Conservation (phyloP, 106 monocot genomes). For the Chionographis japonica region DNA sequence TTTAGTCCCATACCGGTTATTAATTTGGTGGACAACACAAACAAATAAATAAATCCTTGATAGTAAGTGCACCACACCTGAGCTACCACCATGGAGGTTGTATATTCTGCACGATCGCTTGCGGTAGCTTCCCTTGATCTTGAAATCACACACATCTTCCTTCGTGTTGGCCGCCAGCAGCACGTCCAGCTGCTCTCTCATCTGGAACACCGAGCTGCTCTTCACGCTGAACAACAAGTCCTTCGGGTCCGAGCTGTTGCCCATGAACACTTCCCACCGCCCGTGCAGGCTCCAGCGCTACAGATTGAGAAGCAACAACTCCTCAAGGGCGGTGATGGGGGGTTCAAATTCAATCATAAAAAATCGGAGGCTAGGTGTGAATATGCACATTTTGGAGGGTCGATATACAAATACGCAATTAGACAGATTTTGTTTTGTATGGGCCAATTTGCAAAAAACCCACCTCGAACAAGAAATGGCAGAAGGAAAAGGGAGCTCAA, state of each 20-base stretch:
- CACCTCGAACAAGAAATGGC: no score
- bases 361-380: no score
- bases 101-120: constrained; percentile 15
- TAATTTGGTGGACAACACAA: no score
- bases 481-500: background rate
- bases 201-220: background rate
- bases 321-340: background rate
- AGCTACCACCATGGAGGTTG: constrained; percentile 7
- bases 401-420: no score
- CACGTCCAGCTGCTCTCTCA: background rate
- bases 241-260: background rate
- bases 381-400: no score
- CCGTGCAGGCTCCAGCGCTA: background rate
- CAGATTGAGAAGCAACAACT: background rate
- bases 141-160: constrained; percentile 18
- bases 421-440: no score
- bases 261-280: background rate
- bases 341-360: background rate
- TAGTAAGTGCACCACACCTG: no score
- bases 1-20: no score
- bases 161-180: constrained; percentile 12
- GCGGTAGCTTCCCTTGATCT: constrained; percentile 20
- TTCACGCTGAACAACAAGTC: background rate
- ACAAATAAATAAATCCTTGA: no score
- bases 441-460: no score